phyloP scores from a whole-genome alignment of 257 asterid species.

The Coffea eugenioides region DNA sequence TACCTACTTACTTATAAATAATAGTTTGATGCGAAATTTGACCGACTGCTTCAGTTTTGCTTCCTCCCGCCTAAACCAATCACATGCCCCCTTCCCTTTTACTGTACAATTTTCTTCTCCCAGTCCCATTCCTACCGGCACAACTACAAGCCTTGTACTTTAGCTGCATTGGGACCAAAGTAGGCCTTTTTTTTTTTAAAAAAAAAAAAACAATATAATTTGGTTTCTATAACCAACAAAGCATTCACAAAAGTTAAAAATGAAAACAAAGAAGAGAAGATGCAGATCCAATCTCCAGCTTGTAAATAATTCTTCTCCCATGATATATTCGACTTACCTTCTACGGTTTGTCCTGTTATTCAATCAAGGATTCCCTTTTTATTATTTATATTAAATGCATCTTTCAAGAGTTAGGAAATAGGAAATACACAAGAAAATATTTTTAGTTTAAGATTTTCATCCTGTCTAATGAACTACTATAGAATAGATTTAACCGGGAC shows the following conservation, averaged over 20 bases:
- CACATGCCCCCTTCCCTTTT: not conserved
- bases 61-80: constrained; percentile 1
- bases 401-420: no score
- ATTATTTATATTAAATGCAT: no score
- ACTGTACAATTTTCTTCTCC: not conserved
- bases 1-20: not conserved
- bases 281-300: not conserved
- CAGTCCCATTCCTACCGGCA: not conserved
- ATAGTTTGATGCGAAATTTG: constrained; percentile 1
- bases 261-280: not conserved
- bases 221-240: not conserved
- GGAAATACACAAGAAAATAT: not conserved
- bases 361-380: no score
- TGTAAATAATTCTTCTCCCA: not conserved
- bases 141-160: not conserved
- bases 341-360: not conserved
- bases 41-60: constrained; percentile 12
- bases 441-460: no score
- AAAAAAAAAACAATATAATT: not conserved
- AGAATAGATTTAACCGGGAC: no score
- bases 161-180: not conserved
- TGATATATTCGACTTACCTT: not conserved
- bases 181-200: not conserved
- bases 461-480: no score
- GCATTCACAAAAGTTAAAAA: not conserved